These are phyloP conservation scores for Hemisphaericaspora subhashii DNA, from an alignment of 1,139 yeast genomes.

Conservation along the genomic window DNA sequence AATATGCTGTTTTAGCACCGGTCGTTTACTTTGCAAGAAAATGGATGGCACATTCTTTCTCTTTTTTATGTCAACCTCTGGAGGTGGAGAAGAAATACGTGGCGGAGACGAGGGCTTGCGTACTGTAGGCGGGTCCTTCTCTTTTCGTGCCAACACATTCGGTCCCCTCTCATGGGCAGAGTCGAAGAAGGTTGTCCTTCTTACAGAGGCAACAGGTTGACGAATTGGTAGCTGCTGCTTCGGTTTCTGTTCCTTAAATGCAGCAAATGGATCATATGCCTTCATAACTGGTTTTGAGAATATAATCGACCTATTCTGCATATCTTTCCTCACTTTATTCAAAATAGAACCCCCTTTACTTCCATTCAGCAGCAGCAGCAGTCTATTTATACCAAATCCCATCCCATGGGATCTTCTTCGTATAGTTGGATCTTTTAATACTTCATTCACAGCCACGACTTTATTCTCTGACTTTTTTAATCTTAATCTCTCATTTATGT, in stretches of 20 bases:
- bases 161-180: slow-evolving; percentile 2
- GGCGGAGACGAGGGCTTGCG: too few relatives aligned
- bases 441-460: slow-evolving; percentile 40
- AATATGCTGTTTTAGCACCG: slow-evolving; percentile 6
- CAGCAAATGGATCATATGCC: slow-evolving; percentile 28
- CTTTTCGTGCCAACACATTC: background rate
- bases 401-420: slow-evolving; percentile 19
- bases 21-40: slow-evolving; percentile 21
- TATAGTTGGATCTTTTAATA: slow-evolving; percentile 41
- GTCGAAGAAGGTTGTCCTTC: slow-evolving; percentile 13
- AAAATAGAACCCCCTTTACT: slow-evolving; percentile 33
- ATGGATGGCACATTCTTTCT: slow-evolving; percentile 24
- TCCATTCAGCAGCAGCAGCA: slow-evolving; percentile 2
- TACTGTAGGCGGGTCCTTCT: slow-evolving; percentile 5
- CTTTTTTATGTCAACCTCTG: slow-evolving; percentile 6
- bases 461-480: slow-evolving; percentile 48
- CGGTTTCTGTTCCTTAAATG: slow-evolving; percentile 16
- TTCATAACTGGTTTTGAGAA: slow-evolving; percentile 22
- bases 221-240: background rate
- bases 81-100: slow-evolving; percentile 6
- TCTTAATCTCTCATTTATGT: slow-evolving; percentile 41
- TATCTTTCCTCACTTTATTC: slow-evolving; percentile 36
- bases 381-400: slow-evolving; percentile 2
- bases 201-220: background rate
- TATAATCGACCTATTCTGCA: slow-evolving; percentile 34